These are phyloP conservation scores for Rhexocercosporidium sp. DNA, from an alignment of 2,329 filamentous ascomycete species.

Conservation along the genomic window DNA sequence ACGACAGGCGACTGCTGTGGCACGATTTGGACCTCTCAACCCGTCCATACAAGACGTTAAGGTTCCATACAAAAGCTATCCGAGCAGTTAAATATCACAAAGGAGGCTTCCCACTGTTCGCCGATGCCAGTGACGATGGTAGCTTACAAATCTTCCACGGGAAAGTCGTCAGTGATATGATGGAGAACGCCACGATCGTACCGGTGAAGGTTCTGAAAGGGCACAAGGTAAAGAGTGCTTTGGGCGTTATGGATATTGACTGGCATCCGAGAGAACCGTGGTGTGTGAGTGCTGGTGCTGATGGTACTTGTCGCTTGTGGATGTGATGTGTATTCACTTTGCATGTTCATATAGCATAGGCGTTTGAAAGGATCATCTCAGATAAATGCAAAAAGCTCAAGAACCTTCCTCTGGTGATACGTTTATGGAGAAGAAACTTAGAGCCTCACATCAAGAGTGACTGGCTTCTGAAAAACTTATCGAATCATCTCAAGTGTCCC, in stretches of 20 bases:
- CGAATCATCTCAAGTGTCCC: no score
- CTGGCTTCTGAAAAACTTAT: no score
- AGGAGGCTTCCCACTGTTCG: constrained; percentile 81
- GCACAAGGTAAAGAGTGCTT: constrained; percentile 81
- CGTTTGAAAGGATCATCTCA: constrained; percentile 29
- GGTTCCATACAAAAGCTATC: constrained; percentile 93
- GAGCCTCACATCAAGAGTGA: no score
- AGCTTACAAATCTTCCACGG: constrained; percentile 96
- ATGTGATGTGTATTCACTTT: constrained; percentile 51
- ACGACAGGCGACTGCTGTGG: constrained; percentile 93
- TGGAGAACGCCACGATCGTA: constrained; percentile 96
- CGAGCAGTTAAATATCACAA: constrained; percentile 87
- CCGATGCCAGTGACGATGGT: constrained; percentile 93
- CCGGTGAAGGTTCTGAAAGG: constrained; percentile 93
- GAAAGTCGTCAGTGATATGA: constrained; percentile 90
- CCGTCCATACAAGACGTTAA: constrained; percentile 93
- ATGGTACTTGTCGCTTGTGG: constrained; percentile 93
- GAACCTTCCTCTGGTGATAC: background rate
- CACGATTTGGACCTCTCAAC: constrained; percentile 93
- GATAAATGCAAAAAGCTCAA: constrained; percentile 19
- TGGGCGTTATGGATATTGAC: constrained; percentile 92
- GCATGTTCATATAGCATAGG: constrained; percentile 27
- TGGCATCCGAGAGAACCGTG: constrained; percentile 96
- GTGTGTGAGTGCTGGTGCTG: constrained; percentile 92
- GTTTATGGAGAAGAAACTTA: background rate